Evolutionary conservation across 192 early-diverging fungal genomes (phyloP).

Genomic region (Radiomyces spectabilis): DNA sequence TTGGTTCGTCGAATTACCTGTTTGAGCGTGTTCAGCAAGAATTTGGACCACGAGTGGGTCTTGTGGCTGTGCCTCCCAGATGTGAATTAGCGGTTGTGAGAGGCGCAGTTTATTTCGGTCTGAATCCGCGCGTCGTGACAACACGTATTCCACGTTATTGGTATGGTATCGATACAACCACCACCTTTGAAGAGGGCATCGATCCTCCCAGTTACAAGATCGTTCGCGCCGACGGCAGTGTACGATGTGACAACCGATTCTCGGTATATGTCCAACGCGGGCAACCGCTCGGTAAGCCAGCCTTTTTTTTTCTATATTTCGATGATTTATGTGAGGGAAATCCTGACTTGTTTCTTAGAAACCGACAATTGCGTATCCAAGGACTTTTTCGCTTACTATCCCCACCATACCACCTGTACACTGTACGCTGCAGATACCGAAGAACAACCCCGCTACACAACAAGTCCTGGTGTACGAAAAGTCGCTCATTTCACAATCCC

Average conservation of each 20-base stretch:
- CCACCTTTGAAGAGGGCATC: conserved; percentile 43
- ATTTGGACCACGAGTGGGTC: conserved; percentile 30
- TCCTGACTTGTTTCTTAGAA: too few relatives aligned
- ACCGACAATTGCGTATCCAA: conserved; percentile 31
- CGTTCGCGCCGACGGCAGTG: conserved; percentile 35
- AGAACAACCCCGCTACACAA: conserved; percentile 26
- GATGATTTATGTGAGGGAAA: too few relatives aligned
- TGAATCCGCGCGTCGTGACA: conserved; percentile 39
- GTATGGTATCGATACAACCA: conserved; percentile 45
- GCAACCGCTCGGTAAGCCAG: conserved; percentile 18
- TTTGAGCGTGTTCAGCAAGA: conserved; percentile 39
- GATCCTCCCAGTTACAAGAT: conserved; percentile 42
- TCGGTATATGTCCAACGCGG: conserved; percentile 40
- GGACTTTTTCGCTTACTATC: conserved; percentile 33
- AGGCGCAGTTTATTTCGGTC: conserved; percentile 45
- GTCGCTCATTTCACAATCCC: conserved; percentile 31
- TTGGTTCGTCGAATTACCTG: conserved; percentile 46
- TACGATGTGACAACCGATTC: conserved; percentile 41
- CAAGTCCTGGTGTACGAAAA: conserved; percentile 27
- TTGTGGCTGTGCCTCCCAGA: conserved; percentile 47
- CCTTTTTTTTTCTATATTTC: background rate
- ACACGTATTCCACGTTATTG: conserved; percentile 40
- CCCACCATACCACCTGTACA: conserved; percentile 32
- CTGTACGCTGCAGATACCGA: conserved; percentile 31
- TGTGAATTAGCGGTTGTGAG: conserved; percentile 45